Percentiles rank a stretch among this genome's conserved stretches.
These are phyloP conservation scores for Picea abies DNA, from an alignment of 83 land plant species.

Conservation along the genomic window DNA sequence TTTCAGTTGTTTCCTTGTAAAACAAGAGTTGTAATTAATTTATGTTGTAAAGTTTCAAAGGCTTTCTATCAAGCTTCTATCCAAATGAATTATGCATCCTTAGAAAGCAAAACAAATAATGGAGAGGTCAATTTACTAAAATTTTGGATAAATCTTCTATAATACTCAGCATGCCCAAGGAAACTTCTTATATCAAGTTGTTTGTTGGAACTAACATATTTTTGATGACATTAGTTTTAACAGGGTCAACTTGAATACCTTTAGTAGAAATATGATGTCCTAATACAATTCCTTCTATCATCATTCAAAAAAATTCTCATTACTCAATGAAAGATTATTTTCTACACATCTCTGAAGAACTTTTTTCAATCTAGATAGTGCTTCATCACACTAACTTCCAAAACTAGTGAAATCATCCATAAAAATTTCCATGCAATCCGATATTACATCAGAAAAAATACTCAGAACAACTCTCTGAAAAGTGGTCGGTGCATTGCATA, in stretches of 20 bases:
- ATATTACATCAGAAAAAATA: no score
- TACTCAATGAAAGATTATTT: background rate
- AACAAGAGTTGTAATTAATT: no score
- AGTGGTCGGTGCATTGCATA: no score
- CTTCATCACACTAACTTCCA: background rate
- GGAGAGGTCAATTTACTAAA: background rate
- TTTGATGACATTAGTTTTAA: background rate
- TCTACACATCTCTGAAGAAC: background rate
- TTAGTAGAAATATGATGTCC: background rate
- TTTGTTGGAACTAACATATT: background rate
- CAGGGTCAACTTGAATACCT: background rate
- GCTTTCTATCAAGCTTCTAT: no score
- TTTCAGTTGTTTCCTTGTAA: no score
- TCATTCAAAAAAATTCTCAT: background rate
- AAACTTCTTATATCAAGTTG: background rate
- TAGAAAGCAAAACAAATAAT: background rate
- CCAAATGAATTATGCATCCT: no score
- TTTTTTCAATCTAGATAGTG: background rate
- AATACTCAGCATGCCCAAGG: background rate
- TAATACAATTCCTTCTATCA: background rate
- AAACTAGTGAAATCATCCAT: no score
- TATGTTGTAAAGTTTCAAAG: no score
- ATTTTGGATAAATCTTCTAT: background rate
- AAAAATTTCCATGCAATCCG: no score
- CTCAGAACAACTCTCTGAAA: no score